Conservation (phyloP, 306 rosid genomes). For the Sesbania bispinosa region DNA sequence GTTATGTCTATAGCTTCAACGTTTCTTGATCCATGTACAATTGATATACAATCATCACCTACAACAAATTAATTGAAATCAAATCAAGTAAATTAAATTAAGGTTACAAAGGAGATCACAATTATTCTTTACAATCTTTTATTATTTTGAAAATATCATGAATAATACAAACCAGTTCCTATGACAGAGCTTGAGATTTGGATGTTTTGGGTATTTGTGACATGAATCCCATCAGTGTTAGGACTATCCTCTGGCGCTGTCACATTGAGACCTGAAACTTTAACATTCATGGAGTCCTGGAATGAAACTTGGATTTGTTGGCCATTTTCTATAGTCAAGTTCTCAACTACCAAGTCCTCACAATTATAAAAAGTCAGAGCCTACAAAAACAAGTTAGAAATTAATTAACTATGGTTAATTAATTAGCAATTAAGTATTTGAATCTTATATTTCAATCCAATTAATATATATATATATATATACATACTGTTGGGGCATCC, state of each 20-base stretch:
- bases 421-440: too few relatives aligned
- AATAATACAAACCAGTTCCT: conserved; percentile 49
- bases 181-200: conserved; percentile 42
- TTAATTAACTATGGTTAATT: neutral
- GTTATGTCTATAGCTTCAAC: conserved; percentile 51
- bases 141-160: neutral
- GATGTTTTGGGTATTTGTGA: conserved; percentile 43
- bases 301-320: conserved; percentile 58
- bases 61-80: neutral
- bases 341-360: conserved; percentile 33
- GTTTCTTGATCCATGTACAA: conserved; percentile 60
- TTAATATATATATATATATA: neutral
- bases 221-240: conserved; percentile 81
- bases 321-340: conserved; percentile 44
- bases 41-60: conserved; percentile 93
- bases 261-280: conserved; percentile 41
- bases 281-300: conserved; percentile 36
- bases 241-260: conserved; percentile 62
- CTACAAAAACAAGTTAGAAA: conserved; percentile 38
- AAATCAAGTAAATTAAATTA: too few relatives aligned
- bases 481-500: conserved; percentile 74
- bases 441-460: neutral
- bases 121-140: too few relatives aligned
- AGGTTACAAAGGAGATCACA: too few relatives aligned
- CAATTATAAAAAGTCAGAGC: conserved; percentile 53